Conservation (phyloP, 129 eudicot species). For the Escallonia rubra region DNA sequence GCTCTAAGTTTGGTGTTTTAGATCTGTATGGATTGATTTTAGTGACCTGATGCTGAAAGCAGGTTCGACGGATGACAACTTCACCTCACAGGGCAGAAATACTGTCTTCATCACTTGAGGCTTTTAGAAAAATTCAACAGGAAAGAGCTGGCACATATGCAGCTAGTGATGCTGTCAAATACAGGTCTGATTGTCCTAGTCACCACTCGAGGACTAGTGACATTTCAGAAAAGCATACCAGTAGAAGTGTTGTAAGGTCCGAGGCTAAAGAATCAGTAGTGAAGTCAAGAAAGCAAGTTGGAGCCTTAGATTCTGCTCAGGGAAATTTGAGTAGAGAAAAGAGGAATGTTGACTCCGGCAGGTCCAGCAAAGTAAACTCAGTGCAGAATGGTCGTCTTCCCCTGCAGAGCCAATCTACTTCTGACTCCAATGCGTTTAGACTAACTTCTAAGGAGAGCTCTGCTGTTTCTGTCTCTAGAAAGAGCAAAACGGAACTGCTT, state of each 20-base stretch:
- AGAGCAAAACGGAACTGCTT: constrained; percentile 42
- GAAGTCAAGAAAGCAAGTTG: constrained; percentile 48
- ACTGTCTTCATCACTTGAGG: constrained; percentile 92
- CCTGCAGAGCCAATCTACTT: constrained; percentile 8
- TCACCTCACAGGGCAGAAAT: constrained; percentile 96
- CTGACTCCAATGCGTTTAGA: constrained; percentile 25
- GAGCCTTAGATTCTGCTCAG: constrained; percentile 26
- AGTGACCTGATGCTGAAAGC: constrained; percentile 16
- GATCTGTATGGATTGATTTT: neutral
- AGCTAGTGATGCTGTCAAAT: constrained; percentile 24
- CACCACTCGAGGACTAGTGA: constrained; percentile 18
- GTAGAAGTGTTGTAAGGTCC: constrained; percentile 18
- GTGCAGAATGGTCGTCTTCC: constrained; percentile 20
- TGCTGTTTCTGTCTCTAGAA: constrained; percentile 30
- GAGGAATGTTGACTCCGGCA: constrained; percentile 40
- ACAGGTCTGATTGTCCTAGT: constrained; percentile 28
- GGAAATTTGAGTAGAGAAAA: constrained; percentile 48
- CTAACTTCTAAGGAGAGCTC: constrained; percentile 23
- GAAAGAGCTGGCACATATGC: constrained; percentile 52
- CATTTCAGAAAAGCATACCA: constrained; percentile 19
- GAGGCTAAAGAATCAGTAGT: constrained; percentile 31
- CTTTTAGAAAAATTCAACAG: constrained; percentile 84
- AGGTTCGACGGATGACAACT: constrained; percentile 99
- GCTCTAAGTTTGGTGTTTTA: neutral
- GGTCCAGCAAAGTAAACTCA: constrained; percentile 21